Conservation (phyloP, 805 yeast species). For the Lipomyces orientalis region DNA sequence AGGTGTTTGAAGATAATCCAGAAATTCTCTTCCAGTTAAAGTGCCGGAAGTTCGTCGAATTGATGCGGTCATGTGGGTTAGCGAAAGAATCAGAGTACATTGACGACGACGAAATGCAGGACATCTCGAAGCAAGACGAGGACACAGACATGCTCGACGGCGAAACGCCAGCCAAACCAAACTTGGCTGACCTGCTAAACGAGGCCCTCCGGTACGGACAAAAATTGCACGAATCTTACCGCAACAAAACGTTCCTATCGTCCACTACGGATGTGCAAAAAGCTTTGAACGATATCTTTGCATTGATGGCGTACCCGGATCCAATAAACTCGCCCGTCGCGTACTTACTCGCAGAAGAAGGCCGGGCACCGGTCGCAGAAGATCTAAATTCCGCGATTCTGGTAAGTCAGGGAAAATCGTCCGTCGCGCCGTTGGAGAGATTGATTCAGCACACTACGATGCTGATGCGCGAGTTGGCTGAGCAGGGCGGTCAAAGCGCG, state of each 20-base stretch:
- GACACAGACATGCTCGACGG: constrained; percentile 5
- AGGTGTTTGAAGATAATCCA: constrained; percentile 46
- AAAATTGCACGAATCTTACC: constrained; percentile 46
- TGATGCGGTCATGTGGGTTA: constrained; percentile 44
- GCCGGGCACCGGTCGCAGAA: constrained; percentile 51
- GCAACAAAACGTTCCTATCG: constrained; percentile 28
- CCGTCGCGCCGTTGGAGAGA: constrained; percentile 53
- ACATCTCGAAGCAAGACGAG: constrained; percentile 11
- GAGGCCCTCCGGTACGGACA: constrained; percentile 52
- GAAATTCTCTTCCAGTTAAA: constrained; percentile 51
- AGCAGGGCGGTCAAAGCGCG: constrained; percentile 34
- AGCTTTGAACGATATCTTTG: constrained; percentile 54
- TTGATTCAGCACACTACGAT: constrained; percentile 51
- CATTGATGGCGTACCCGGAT: constrained; percentile 59
- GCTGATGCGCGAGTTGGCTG: constrained; percentile 34
- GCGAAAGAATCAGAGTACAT: constrained; percentile 14
- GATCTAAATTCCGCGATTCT: constrained; percentile 53
- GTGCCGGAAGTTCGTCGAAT: constrained; percentile 53
- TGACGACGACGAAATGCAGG: constrained; percentile 32
- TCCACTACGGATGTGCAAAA: constrained; percentile 46
- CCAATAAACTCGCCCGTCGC: constrained; percentile 51
- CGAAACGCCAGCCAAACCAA: background rate
- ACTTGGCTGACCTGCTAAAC: constrained; percentile 38
- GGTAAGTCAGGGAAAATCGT: constrained; percentile 52
- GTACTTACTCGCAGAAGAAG: constrained; percentile 47